Conservation (phyloP, 1,284 basidiomycete species). For the Apiotrichum sp. region DNA sequence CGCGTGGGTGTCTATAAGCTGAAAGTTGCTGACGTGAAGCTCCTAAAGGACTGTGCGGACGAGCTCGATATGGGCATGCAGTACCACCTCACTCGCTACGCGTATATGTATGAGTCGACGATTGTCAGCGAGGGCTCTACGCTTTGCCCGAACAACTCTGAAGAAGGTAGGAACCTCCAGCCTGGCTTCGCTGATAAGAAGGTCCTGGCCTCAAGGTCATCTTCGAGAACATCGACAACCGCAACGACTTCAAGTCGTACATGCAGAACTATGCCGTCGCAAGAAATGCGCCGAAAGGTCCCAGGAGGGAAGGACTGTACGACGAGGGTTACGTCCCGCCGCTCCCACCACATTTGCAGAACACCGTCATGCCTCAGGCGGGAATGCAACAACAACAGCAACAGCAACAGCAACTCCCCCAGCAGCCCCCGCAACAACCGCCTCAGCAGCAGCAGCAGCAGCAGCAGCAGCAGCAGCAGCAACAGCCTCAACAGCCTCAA, state of each 20-base stretch:
- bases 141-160: slow-evolving; percentile 41
- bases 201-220: slow-evolving; percentile 71
- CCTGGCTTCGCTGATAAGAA: slow-evolving; percentile 1
- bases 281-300: slow-evolving; percentile 62
- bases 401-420: slow-evolving; percentile 2
- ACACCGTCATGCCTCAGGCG: background rate
- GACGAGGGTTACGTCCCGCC: slow-evolving; percentile 73
- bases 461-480: background rate
- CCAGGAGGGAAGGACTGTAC: slow-evolving; percentile 70
- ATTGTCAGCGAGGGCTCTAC: slow-evolving; percentile 83
- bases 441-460: background rate
- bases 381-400: slow-evolving; percentile 6
- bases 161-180: slow-evolving; percentile 27
- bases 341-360: slow-evolving; percentile 40
- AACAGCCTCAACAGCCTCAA: slow-evolving; percentile 1
- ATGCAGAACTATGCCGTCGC: slow-evolving; percentile 94
- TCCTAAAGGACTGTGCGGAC: slow-evolving; percentile 91
- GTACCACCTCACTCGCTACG: slow-evolving; percentile 91
- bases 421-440: background rate
- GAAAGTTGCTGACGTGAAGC: slow-evolving; percentile 49
- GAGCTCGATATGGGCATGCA: slow-evolving; percentile 96
- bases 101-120: slow-evolving; percentile 87
- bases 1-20: slow-evolving; percentile 57
- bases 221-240: slow-evolving; percentile 87
- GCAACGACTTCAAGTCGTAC: slow-evolving; percentile 87